Evolutionary conservation across 208 protist genomes (phyloP), one percentile per base, ranked within the genome.

Genomic region (Trypanosoma vivax): DNA sequence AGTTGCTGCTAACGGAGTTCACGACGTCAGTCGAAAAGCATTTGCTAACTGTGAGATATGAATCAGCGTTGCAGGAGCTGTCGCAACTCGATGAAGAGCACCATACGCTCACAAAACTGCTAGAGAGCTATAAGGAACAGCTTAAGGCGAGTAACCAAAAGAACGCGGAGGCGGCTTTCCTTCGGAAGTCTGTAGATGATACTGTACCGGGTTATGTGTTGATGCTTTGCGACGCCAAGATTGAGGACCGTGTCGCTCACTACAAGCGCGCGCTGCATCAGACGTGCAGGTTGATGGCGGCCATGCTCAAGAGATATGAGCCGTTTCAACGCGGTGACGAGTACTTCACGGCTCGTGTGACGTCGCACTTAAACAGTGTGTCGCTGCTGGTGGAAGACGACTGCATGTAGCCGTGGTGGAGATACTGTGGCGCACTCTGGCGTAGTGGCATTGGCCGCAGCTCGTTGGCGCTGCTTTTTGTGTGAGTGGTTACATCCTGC

Each of bases 271-370:
- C 41, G 25, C 18, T 58, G 0, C 42, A 35, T 21, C 42, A 65
- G 34, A 50, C 48, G 24, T 41, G 52, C 25, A 46, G 52, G 39
- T 42, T 65, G 38, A 25, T 65, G 18, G 33, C 24, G 28, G 59
- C 50, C 18, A 23, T 65, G 10, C 35, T 65, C 11, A 65, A 47
- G 43, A 39, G 59, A 10, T 65, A 65, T 65, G 48, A 65, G 21
- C 59, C 59, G 23, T 65, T 65, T 37, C 59, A 65, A 16, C 39
- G 42, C 14, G 59, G 50, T 13, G 59, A 65, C 40, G 59, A 65
- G 23, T 43, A 40, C 13, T 65, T 65, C 47, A 50, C 58, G 7
- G 7, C 28, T 5, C 40, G 25, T 19, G 59, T 65, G 10, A 58
- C 58, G 31, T 40, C 50, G 39, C 58, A 39, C 28, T 21, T 65